These are phyloP conservation scores for Escallonia herrerae DNA, from an alignment of 129 eudicot species.

Conservation along the genomic window DNA sequence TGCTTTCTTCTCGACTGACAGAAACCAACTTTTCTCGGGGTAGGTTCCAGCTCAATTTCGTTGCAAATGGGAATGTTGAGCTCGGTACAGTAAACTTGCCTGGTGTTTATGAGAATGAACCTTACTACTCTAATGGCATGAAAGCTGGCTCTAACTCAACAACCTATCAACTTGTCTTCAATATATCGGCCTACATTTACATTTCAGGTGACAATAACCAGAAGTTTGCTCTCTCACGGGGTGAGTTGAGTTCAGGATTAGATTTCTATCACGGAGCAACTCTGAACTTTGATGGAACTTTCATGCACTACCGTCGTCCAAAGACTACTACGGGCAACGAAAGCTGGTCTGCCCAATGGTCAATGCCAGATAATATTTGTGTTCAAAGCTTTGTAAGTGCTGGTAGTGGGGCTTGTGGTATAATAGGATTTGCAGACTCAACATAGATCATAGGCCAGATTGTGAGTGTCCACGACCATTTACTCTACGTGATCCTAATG, in stretches of 20 bases:
- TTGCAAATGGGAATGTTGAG: neutral
- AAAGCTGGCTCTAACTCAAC: neutral
- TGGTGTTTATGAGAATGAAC: too few relatives aligned
- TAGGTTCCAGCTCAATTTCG: too few relatives aligned
- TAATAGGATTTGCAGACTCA: constrained; percentile 23
- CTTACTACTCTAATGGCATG: constrained; percentile 8
- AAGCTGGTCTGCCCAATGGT: neutral
- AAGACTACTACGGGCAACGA: neutral
- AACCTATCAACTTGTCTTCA: constrained; percentile 9
- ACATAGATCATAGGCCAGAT: constrained; percentile 4
- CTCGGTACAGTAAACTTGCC: too few relatives aligned
- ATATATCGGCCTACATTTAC: constrained; percentile 12
- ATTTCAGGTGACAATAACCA: neutral
- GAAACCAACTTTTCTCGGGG: too few relatives aligned
- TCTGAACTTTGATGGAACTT: constrained; percentile 27
- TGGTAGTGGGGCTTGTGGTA: constrained; percentile 19
- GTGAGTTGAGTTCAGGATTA: neutral
- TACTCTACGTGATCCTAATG: constrained; percentile 13
- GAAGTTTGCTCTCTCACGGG: neutral
- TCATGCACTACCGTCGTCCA: constrained; percentile 16
- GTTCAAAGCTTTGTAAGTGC: too few relatives aligned
- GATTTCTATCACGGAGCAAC: constrained; percentile 16
- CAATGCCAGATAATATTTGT: constrained; percentile 18
- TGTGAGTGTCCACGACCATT: constrained; percentile 22
- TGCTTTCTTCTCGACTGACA: too few relatives aligned